Conservation (phyloP, 129 eudicot species). For the Kitagawia praeruptora region DNA sequence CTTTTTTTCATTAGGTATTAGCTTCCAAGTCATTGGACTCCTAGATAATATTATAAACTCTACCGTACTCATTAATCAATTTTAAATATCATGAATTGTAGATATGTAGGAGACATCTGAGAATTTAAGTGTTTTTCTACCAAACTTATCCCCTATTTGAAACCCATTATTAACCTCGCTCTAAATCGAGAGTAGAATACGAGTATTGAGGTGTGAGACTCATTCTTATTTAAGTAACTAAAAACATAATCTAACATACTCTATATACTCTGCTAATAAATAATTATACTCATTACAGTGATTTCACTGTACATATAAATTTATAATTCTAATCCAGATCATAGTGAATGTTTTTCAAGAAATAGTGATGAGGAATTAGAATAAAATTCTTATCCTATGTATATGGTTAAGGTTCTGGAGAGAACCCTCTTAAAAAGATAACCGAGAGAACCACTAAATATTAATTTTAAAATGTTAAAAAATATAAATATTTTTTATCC, state of each 20-base stretch:
- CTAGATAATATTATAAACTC: background rate
- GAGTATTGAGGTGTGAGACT: background rate
- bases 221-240: too few relatives aligned
- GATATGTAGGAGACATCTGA: background rate
- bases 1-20: background rate
- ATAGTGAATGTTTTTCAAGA: background rate
- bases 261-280: too few relatives aligned
- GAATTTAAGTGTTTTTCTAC: background rate
- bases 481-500: too few relatives aligned
- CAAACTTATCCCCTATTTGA: background rate
- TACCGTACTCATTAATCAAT: background rate
- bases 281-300: too few relatives aligned
- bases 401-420: too few relatives aligned
- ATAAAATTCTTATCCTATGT: too few relatives aligned
- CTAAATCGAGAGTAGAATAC: background rate
- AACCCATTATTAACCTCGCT: background rate
- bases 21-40: background rate
- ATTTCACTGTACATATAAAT: background rate
- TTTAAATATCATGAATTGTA: background rate
- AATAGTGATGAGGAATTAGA: background rate
- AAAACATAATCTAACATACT: too few relatives aligned
- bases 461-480: too few relatives aligned
- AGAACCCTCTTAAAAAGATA: too few relatives aligned
- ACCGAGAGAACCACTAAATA: too few relatives aligned
- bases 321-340: background rate